A percentile compares a stretch with the other conserved stretches of the same genome.
These are phyloP conservation scores for Sophora flavescens DNA, from an alignment of 306 rosid species.

Conservation along the genomic window DNA sequence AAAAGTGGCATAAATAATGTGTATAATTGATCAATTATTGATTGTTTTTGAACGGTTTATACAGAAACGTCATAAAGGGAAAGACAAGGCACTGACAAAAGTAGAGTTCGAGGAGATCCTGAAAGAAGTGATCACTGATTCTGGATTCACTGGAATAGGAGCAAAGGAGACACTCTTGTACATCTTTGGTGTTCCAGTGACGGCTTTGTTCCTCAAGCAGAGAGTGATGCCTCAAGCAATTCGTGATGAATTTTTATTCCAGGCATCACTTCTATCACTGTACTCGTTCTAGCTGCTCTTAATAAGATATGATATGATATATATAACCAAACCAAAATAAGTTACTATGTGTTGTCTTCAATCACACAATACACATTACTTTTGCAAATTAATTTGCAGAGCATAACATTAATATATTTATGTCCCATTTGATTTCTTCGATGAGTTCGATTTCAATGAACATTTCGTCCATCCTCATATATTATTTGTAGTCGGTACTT, in stretches of 20 bases:
- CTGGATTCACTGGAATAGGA: slow-evolving; percentile 57
- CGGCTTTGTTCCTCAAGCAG: slow-evolving; percentile 59
- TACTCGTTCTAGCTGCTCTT: slow-evolving; percentile 61
- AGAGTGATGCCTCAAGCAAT: slow-evolving; percentile 50
- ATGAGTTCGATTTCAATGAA: not conserved
- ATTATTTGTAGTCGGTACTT: not conserved
- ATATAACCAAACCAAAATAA: slow-evolving; percentile 11
- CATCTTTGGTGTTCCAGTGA: slow-evolving; percentile 70
- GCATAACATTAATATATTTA: not conserved
- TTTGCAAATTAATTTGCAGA: not conserved
- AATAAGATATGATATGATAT: slow-evolving; percentile 60
- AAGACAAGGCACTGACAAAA: not conserved
- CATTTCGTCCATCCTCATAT: not conserved
- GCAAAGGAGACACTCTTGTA: slow-evolving; percentile 57
- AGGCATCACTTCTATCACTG: slow-evolving; percentile 65
- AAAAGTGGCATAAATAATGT: not conserved
- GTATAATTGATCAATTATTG: not conserved
- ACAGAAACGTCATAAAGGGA: slow-evolving; percentile 33
- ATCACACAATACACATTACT: not conserved
- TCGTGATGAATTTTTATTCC: slow-evolving; percentile 65
- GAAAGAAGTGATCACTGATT: slow-evolving; percentile 19
- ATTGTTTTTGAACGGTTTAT: not conserved
- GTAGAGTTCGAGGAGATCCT: slow-evolving; percentile 53
- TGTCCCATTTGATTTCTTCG: not conserved
- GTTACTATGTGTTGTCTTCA: not conserved